Conservation (phyloP, 1,284 basidiomycete species). For the Meripilus lineatus region DNA sequence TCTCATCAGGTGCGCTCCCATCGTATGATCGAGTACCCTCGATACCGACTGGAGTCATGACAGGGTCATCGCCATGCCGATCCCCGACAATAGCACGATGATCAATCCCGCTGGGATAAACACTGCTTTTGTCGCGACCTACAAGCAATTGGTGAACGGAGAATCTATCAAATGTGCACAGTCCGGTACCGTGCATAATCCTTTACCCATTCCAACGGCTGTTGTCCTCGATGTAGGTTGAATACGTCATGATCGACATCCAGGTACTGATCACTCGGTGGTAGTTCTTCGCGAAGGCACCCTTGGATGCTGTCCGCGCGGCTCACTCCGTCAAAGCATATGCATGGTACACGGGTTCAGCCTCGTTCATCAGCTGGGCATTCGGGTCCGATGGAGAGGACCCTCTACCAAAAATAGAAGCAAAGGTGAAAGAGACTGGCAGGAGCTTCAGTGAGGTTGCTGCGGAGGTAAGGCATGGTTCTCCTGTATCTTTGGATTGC, state of each 20-base stretch:
- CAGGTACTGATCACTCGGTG: no score
- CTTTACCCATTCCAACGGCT: neutral
- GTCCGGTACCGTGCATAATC: neutral
- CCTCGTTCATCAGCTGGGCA: no score
- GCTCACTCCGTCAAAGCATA: no score
- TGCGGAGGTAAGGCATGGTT: conserved; percentile 14
- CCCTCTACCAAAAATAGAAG: conserved; percentile 10
- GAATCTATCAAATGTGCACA: neutral
- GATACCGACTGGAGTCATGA: neutral
- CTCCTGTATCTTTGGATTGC: no score
- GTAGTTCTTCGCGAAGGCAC: no score
- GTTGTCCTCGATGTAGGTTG: conserved; percentile 6
- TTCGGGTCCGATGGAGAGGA: no score
- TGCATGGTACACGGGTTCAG: conserved; percentile 13
- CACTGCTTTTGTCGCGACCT: conserved; percentile 1
- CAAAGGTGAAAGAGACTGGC: conserved; percentile 11
- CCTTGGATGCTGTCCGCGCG: no score
- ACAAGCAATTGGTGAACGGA: neutral
- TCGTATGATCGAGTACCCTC: neutral
- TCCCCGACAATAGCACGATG: no score
- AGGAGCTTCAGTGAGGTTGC: conserved; percentile 9
- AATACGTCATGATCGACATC: no score
- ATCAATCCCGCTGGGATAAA: no score
- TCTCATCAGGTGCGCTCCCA: neutral
- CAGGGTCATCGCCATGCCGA: neutral